A percentile compares a stretch with the other conserved stretches of the same genome.
These are phyloP conservation scores for Chlamydomonas eustigma DNA, from an alignment of 139 green algal genomes.

Conservation along the genomic window DNA sequence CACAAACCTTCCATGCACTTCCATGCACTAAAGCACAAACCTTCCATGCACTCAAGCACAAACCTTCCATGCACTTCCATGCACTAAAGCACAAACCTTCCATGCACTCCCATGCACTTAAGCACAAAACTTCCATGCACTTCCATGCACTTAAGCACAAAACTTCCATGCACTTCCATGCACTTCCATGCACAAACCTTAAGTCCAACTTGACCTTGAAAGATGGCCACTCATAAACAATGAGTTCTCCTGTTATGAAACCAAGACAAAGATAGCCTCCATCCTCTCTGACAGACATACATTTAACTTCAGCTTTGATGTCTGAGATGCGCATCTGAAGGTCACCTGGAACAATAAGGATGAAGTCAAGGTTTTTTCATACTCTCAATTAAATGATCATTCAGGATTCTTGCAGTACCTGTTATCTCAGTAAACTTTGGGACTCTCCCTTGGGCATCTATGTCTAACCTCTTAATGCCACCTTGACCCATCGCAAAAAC, in stretches of 20 bases:
- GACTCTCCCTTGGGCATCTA: slow-evolving; percentile 15
- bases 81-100: too few relatives aligned
- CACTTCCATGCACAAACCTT: slow-evolving; percentile 16
- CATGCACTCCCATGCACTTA: too few relatives aligned
- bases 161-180: too few relatives aligned
- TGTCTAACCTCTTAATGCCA: slow-evolving; percentile 28
- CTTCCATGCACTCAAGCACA: too few relatives aligned
- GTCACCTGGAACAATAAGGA: slow-evolving; percentile 6
- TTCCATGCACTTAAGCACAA: too few relatives aligned
- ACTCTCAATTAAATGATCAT: too few relatives aligned
- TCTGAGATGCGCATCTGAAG: slow-evolving; percentile 8
- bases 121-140: too few relatives aligned
- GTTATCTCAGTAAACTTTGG: slow-evolving; percentile 24
- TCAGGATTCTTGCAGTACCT: background rate
- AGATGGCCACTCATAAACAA: slow-evolving; percentile 30
- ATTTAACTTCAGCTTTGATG: slow-evolving; percentile 29
- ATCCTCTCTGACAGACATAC: slow-evolving; percentile 18
- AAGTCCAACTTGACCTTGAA: slow-evolving; percentile 27
- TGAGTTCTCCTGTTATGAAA: slow-evolving; percentile 11
- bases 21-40: too few relatives aligned
- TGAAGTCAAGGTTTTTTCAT: too few relatives aligned
- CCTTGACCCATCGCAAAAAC: slow-evolving; percentile 31
- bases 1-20: too few relatives aligned
- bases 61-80: too few relatives aligned
- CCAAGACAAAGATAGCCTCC: slow-evolving; percentile 23